These are phyloP conservation scores for Ceratobasidium sp. DNA, from an alignment of 1,284 basidiomycete species.

Conservation along the genomic window DNA sequence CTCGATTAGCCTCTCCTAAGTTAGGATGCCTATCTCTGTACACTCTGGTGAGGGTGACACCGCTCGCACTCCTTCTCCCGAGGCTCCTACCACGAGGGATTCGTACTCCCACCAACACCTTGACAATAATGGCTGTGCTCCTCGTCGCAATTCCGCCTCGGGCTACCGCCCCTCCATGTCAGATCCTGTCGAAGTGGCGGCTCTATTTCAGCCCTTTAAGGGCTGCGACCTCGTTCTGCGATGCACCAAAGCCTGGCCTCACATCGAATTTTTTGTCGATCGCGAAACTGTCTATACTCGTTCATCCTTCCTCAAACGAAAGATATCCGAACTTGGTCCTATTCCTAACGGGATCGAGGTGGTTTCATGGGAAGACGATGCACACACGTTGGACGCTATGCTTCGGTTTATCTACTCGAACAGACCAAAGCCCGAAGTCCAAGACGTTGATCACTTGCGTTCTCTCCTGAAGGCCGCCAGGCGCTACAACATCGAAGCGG, in stretches of 20 bases:
- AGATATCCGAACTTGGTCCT: slow-evolving; percentile 23
- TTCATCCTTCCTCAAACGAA: slow-evolving; percentile 31
- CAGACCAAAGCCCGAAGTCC: slow-evolving; percentile 26
- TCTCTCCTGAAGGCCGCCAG: slow-evolving; percentile 19
- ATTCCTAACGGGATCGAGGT: slow-evolving; percentile 15
- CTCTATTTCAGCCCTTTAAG: slow-evolving; percentile 19
- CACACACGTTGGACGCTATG: slow-evolving; percentile 34
- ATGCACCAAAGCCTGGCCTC: slow-evolving; percentile 18
- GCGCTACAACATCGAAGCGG: slow-evolving; percentile 32
- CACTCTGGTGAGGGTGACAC: slow-evolving; percentile 16
- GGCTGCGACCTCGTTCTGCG: slow-evolving; percentile 33
- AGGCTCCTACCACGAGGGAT: background rate
- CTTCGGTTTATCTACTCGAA: slow-evolving; percentile 37
- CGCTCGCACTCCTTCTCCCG: background rate
- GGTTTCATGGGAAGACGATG: slow-evolving; percentile 33
- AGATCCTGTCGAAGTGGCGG: slow-evolving; percentile 14
- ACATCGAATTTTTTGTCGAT: slow-evolving; percentile 37
- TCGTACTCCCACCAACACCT: background rate
- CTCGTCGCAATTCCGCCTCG: background rate
- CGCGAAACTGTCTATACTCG: slow-evolving; percentile 25
- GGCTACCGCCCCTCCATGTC: slow-evolving; percentile 1
- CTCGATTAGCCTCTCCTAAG: no score
- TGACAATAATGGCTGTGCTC: background rate
- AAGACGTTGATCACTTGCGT: slow-evolving; percentile 18
- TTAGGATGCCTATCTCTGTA: slow-evolving; percentile 18